Evolutionary conservation across 805 yeast genomes (phyloP), one percentile per base, ranked within the genome.

Genomic region (Lipomyces spencermartinsiae): DNA sequence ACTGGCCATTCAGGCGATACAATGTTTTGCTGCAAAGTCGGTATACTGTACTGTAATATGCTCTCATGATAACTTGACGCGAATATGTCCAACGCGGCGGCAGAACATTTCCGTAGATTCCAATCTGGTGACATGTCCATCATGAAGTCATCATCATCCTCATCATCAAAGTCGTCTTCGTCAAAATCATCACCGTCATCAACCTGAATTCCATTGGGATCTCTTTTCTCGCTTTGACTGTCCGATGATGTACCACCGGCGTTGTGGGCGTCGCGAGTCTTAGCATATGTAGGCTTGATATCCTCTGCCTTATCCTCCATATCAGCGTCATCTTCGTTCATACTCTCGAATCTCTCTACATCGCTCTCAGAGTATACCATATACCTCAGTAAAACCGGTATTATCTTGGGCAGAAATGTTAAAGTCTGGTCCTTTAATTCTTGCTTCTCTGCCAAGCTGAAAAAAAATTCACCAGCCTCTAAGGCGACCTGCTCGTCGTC

Each of bases 51-150:
- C 31, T 83, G 81, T 58, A 94, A 81, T 2, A 92, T 93, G 66
- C 86, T 87, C 12, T 82, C 83, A 0, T 97, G 93, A 65, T 85
- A 83, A 54, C 83, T 83, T 33, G 87, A 82, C 0, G 98, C 90
- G 65, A 95, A 80, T 1, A 89, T 85, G 76, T 95, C 99, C 56
- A 95, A 82, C 0, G 98, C 90, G 3, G 98, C 95, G 2, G 98
- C 98, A 4, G 97, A 84, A 78, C 98, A 94, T 79, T 94, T 94
- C 75, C 99, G 85, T 67, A 95, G 80, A 74, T 89, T 92, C 99
- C 99, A 95, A 73, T 88, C 92, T 46, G 88, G 86, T 16, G 56
- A 53, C 34, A 53, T 25, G 6, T 53, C 56, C 56, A 53, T 53
- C 34, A 25, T 53, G 58, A 87, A 83, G 49, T 85, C 87, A 60